Conservation (phyloP, 768 basidiomycete species). For the Obba rivulosa region DNA sequence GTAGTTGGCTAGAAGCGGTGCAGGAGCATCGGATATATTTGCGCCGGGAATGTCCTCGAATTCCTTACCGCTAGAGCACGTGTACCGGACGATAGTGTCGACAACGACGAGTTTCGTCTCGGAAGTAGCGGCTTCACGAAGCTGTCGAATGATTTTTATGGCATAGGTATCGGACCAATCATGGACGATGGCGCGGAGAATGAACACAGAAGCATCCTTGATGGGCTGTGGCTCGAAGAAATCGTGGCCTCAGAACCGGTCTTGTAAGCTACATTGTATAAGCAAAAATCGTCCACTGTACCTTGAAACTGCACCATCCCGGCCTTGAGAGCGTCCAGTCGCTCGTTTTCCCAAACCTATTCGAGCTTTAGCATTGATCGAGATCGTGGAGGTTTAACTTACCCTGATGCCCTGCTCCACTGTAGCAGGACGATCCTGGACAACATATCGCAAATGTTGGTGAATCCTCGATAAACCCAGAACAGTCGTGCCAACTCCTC, state of each 20-base stretch:
- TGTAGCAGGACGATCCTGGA: no score
- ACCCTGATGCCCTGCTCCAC: no score
- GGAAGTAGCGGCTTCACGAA: constrained; percentile 31
- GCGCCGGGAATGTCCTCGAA: constrained; percentile 22
- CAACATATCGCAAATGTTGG: no score
- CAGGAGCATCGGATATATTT: constrained; percentile 16
- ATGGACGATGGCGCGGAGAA: constrained; percentile 33
- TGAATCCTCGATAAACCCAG: no score
- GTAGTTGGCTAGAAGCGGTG: constrained; percentile 23
- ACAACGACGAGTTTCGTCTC: constrained; percentile 37
- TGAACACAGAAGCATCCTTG: constrained; percentile 30
- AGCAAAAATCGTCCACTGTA: no score
- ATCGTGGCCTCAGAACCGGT: constrained; percentile 21
- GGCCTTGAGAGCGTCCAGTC: no score
- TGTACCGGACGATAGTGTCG: constrained; percentile 33
- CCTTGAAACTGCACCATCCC: no score
- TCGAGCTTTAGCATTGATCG: no score
- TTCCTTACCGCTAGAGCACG: constrained; percentile 9
- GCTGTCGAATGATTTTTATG: constrained; percentile 29
- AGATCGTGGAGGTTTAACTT: no score
- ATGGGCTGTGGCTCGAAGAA: constrained; percentile 34
- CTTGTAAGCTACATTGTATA: no score
- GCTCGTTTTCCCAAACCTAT: no score
- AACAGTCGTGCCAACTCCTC: no score
- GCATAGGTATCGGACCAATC: constrained; percentile 33